Evolutionary conservation across 1,284 basidiomycete species (phyloP).

Genomic region (Rhodofomes roseus): DNA sequence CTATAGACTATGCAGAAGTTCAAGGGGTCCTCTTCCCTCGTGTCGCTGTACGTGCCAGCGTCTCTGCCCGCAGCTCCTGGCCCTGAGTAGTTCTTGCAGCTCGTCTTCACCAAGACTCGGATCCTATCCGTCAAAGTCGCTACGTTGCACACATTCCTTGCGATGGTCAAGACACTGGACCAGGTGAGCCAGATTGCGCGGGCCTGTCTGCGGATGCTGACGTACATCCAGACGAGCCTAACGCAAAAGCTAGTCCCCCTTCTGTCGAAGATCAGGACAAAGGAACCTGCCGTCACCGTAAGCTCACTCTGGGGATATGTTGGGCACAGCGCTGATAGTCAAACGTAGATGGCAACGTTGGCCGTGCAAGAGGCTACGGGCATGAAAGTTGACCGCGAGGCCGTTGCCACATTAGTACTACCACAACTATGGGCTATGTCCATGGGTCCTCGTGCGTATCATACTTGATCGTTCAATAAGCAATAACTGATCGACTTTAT

Average conservation of each 20-base stretch:
- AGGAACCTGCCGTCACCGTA: conserved; percentile 89
- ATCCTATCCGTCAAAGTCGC: conserved; percentile 86
- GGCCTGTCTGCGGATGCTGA: background rate
- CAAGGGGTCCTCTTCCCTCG: conserved; percentile 84
- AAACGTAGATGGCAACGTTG: conserved; percentile 85
- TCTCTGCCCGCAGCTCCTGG: background rate
- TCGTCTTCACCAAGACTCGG: conserved; percentile 88
- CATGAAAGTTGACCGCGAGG: conserved; percentile 91
- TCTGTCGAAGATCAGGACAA: conserved; percentile 92
- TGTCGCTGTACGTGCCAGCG: conserved; percentile 64
- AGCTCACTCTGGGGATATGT: conserved; percentile 13
- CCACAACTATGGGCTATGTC: conserved; percentile 97
- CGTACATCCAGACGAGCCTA: conserved; percentile 55
- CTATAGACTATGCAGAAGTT: conserved; percentile 91
- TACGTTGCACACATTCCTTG: conserved; percentile 84
- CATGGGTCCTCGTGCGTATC: conserved; percentile 83
- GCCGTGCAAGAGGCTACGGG: conserved; percentile 97
- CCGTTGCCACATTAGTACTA: conserved; percentile 89
- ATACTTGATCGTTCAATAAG: background rate
- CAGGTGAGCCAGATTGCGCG: conserved; percentile 53
- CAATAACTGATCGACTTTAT: background rate
- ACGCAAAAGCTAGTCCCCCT: conserved; percentile 95
- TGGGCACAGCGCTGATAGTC: background rate
- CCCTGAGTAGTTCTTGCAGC: conserved; percentile 38
- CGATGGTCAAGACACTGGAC: conserved; percentile 93